phyloP scores from a whole-genome alignment of 257 asterid genomes.

The Voacanga thouarsii region DNA sequence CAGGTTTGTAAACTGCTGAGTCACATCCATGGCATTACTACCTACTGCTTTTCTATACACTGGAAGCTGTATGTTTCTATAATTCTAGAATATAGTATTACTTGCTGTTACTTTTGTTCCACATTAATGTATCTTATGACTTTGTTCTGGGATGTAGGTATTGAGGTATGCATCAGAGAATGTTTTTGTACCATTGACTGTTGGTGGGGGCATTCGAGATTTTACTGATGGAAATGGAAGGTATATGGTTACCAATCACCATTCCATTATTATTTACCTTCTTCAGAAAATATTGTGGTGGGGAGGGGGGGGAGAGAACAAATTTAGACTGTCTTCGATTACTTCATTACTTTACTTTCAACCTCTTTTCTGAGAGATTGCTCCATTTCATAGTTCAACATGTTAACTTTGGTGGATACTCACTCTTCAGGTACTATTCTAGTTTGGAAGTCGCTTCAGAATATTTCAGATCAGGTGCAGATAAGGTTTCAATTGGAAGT shows the following conservation, averaged over 20 bases:
- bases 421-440: constrained; percentile 66
- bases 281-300: not conserved
- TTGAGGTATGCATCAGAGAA: constrained; percentile 70
- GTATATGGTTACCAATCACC: constrained; percentile 22
- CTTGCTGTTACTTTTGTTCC: not conserved
- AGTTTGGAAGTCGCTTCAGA: constrained; percentile 98
- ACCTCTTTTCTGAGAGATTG: constrained; percentile 1
- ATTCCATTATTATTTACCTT: not conserved
- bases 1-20: constrained; percentile 51
- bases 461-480: constrained; percentile 97
- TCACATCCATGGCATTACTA: not conserved
- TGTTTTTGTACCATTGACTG: constrained; percentile 89
- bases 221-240: constrained; percentile 86
- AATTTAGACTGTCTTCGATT: not conserved
- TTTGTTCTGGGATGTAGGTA: constrained; percentile 46
- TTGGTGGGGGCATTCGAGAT: constrained; percentile 96
- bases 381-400: not conserved
- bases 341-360: not conserved
- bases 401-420: not conserved
- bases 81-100: not conserved
- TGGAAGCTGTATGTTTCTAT: not conserved
- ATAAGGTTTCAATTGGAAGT: constrained; percentile 93
- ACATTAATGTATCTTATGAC: not conserved
- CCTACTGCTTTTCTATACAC: not conserved
- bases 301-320: not conserved